Conservation (phyloP, 2,329 filamentous ascomycete species). For the Penicillium olsonii region DNA sequence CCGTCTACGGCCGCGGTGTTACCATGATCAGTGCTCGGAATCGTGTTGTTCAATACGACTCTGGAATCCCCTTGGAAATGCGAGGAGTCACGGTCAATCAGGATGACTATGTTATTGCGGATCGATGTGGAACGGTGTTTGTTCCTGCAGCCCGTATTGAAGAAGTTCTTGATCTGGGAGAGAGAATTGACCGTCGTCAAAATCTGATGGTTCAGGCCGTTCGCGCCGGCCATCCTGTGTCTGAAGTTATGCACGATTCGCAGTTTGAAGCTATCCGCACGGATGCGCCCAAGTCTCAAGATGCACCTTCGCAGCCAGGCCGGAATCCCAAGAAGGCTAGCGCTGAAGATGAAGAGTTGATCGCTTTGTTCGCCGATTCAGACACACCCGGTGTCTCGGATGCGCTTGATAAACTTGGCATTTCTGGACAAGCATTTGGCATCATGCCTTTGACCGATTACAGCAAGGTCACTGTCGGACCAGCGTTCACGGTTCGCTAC, state of each 20-base stretch:
- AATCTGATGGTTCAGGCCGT: conserved; percentile 21
- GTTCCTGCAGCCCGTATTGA: conserved; percentile 16
- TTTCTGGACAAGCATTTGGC: conserved; percentile 18
- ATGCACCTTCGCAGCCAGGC: background rate
- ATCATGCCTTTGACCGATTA: conserved; percentile 29
- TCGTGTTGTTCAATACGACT: conserved; percentile 35
- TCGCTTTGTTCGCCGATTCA: conserved; percentile 17
- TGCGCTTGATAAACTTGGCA: conserved; percentile 25
- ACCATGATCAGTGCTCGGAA: conserved; percentile 37
- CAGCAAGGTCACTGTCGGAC: conserved; percentile 31
- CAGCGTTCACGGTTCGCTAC: conserved; percentile 38
- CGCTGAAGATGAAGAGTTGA: conserved; percentile 17
- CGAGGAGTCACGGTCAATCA: conserved; percentile 17
- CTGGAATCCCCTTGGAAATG: conserved; percentile 24
- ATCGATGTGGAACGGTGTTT: conserved; percentile 22
- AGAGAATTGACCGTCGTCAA: conserved; percentile 19
- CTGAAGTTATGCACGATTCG: conserved; percentile 23
- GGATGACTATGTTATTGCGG: conserved; percentile 25
- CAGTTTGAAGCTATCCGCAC: conserved; percentile 21
- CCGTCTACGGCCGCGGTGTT: conserved; percentile 35
- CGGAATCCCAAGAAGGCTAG: conserved; percentile 12
- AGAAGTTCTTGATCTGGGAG: conserved; percentile 16
- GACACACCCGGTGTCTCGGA: conserved; percentile 23
- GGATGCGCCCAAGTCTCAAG: background rate
- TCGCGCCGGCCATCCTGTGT: conserved; percentile 16